Evolutionary conservation across 495 filamentous ascomycete species (phyloP).

Genomic region (Lichenothelia convexa): DNA sequence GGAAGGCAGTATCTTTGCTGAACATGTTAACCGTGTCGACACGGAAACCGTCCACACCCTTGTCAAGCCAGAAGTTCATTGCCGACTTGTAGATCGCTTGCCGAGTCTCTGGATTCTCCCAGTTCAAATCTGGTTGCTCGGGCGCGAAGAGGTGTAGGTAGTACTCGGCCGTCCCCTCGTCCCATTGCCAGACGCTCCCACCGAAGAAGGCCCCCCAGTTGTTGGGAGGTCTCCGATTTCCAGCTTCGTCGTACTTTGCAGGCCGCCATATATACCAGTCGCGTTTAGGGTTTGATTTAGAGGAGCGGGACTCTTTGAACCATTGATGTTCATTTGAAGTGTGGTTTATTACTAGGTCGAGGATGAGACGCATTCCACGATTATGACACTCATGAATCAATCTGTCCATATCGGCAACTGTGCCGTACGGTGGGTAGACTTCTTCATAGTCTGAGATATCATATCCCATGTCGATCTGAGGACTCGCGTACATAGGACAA

Average conservation of each 20-base stretch:
- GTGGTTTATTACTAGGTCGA: slow-evolving; percentile 19
- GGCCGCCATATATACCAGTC: slow-evolving; percentile 22
- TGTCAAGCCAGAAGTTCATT: slow-evolving; percentile 20
- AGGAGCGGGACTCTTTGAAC: slow-evolving; percentile 16
- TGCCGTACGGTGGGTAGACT: slow-evolving; percentile 14
- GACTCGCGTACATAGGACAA: slow-evolving; percentile 16
- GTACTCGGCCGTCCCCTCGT: slow-evolving; percentile 19
- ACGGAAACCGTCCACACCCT: slow-evolving; percentile 21
- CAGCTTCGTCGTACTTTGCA: slow-evolving; percentile 14
- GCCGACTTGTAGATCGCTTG: slow-evolving; percentile 14
- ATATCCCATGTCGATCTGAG: slow-evolving; percentile 20
- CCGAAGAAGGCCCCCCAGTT: slow-evolving; percentile 18
- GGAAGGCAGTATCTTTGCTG: slow-evolving; percentile 13
- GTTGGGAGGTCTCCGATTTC: slow-evolving; percentile 16
- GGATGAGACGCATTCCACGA: slow-evolving; percentile 14
- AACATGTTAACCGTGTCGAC: slow-evolving; percentile 20
- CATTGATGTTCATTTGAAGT: slow-evolving; percentile 15
- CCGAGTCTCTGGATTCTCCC: slow-evolving; percentile 14
- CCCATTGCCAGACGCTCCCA: slow-evolving; percentile 16
- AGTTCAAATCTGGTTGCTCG: slow-evolving; percentile 23
- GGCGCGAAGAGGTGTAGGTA: slow-evolving; percentile 20
- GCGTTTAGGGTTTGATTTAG: slow-evolving; percentile 11
- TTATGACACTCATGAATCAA: slow-evolving; percentile 13
- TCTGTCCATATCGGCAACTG: slow-evolving; percentile 14
- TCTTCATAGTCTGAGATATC: slow-evolving; percentile 19